Percentiles rank a stretch among this genome's conserved stretches.
phyloP scores from a whole-genome alignment of 371 early-diverging fungal genomes.

The Globomyces sp. region DNA sequence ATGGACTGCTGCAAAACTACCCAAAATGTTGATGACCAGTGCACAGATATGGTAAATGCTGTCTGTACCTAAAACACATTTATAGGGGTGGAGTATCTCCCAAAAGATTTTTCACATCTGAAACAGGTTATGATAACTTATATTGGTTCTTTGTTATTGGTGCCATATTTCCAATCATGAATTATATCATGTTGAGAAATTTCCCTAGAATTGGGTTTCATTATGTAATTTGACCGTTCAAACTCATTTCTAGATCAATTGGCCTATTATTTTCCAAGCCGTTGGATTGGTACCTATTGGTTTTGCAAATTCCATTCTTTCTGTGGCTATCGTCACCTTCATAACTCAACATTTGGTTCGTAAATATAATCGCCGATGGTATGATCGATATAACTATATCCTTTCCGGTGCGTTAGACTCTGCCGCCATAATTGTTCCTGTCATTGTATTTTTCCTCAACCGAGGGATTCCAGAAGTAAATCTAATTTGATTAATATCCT shows the following conservation, averaged over 20 bases:
- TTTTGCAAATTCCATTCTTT: conserved; percentile 3
- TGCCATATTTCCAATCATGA: conserved; percentile 53
- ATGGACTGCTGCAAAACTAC: too few relatives aligned
- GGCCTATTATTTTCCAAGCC: conserved; percentile 7
- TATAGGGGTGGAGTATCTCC: conserved; percentile 69
- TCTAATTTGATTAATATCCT: background rate
- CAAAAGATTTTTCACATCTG: conserved; percentile 62
- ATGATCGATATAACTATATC: conserved; percentile 17
- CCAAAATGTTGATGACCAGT: too few relatives aligned
- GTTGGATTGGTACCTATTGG: background rate
- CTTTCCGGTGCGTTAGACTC: conserved; percentile 17
- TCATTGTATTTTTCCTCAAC: background rate
- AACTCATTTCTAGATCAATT: background rate
- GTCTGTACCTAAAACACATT: too few relatives aligned
- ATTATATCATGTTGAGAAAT: conserved; percentile 32
- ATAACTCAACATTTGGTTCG: background rate
- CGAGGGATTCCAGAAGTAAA: background rate
- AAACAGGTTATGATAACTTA: conserved; percentile 54
- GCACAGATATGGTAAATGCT: too few relatives aligned
- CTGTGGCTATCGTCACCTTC: background rate
- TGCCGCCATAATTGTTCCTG: background rate
- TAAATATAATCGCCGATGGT: conserved; percentile 2
- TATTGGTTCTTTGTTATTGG: conserved; percentile 66
- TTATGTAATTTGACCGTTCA: background rate
- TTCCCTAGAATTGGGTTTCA: conserved; percentile 37